These are phyloP conservation scores for Mucor irregularis DNA, from an alignment of 371 early-diverging fungal species.

Conservation along the genomic window DNA sequence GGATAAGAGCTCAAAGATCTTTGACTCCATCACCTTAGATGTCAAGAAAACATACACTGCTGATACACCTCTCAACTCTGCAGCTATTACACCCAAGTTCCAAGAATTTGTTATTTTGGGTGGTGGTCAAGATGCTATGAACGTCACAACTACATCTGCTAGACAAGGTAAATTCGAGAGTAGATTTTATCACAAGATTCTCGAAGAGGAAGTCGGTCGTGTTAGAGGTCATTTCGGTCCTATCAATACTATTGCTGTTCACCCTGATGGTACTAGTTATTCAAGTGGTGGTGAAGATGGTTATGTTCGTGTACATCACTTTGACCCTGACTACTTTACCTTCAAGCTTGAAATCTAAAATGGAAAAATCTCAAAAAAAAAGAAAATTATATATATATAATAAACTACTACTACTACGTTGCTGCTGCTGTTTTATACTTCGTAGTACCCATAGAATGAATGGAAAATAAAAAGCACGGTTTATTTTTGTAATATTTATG, in stretches of 20 bases:
- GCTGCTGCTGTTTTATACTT: no score
- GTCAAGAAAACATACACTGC: conserved; percentile 85
- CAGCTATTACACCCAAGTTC: conserved; percentile 85
- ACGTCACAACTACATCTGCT: conserved; percentile 95
- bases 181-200: conserved; percentile 97
- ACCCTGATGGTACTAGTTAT: conserved; percentile 93
- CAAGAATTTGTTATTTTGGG: conserved; percentile 82
- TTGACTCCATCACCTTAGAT: conserved; percentile 84
- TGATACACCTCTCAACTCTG: conserved; percentile 97
- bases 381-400: neutral
- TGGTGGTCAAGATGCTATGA: conserved; percentile 84
- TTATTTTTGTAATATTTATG: conserved; percentile 3
- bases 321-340: conserved; percentile 94
- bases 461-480: neutral
- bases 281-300: conserved; percentile 99
- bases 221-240: conserved; percentile 99
- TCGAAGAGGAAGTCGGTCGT: conserved; percentile 96
- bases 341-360: conserved; percentile 74
- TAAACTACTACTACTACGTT: no score
- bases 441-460: no score
- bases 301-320: conserved; percentile 94
- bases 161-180: conserved; percentile 98
- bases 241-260: conserved; percentile 98
- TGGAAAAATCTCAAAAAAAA: conserved; percentile 3
- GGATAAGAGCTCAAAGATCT: conserved; percentile 93